phyloP scores from a whole-genome alignment of 495 filamentous ascomycete species.

The Penicillium longicatenatum region DNA sequence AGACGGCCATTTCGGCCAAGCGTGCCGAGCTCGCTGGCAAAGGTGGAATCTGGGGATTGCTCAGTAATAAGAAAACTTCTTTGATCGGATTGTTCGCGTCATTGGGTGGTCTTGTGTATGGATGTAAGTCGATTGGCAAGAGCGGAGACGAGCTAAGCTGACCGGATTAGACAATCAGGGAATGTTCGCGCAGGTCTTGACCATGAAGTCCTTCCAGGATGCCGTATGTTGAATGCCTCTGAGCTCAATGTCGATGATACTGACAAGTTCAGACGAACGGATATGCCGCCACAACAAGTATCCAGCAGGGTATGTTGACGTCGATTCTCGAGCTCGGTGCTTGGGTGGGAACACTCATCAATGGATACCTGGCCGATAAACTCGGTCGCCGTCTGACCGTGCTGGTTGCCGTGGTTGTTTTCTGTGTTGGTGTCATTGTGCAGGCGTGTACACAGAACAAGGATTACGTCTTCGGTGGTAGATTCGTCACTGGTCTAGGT shows the following conservation, averaged over 20 bases:
- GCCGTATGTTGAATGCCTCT: constrained; percentile 19
- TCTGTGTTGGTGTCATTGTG: constrained; percentile 74
- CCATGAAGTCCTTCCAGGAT: constrained; percentile 32
- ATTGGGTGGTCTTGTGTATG: constrained; percentile 41
- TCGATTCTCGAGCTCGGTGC: constrained; percentile 83
- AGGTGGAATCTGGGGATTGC: constrained; percentile 28
- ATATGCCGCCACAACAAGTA: constrained; percentile 49
- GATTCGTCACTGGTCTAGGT: constrained; percentile 69
- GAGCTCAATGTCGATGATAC: background rate
- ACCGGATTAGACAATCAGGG: constrained; percentile 36
- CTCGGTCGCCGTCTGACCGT: constrained; percentile 74
- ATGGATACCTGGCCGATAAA: constrained; percentile 73
- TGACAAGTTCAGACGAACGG: constrained; percentile 21
- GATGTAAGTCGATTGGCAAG: constrained; percentile 27
- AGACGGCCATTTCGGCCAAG: constrained; percentile 35
- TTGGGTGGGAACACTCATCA: constrained; percentile 75
- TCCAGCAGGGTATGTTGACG: constrained; percentile 64
- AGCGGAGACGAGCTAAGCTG: background rate
- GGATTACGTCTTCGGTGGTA: constrained; percentile 67
- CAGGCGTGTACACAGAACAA: constrained; percentile 63
- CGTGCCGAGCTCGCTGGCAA: constrained; percentile 39
- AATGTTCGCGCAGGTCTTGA: constrained; percentile 43
- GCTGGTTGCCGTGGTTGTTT: constrained; percentile 66
- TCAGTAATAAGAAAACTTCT: constrained; percentile 37
- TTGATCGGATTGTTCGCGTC: constrained; percentile 39